Conservation (phyloP, 2,329 filamentous ascomycete species). For the Echinosphaeria canescens region DNA sequence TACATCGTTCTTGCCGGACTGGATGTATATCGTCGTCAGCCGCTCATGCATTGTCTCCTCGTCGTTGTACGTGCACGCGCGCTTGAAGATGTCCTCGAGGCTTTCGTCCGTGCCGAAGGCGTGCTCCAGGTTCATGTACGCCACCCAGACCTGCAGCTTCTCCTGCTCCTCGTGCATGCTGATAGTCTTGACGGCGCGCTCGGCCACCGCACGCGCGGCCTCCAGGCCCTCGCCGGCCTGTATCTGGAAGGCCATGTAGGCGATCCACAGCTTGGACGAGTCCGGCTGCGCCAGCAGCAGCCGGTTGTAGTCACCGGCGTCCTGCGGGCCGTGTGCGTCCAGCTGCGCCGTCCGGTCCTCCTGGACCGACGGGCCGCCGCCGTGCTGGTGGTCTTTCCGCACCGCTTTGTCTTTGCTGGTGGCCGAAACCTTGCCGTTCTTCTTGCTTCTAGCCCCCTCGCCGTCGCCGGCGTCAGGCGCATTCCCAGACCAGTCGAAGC, state of each 20-base stretch:
- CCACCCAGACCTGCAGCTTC: slow-evolving; percentile 91
- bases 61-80: slow-evolving; percentile 87
- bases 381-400: slow-evolving; percentile 19
- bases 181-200: slow-evolving; percentile 80
- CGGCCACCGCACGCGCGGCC: slow-evolving; percentile 73
- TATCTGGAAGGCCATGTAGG: slow-evolving; percentile 98
- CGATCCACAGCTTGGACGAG: slow-evolving; percentile 83
- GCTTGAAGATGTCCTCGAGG: slow-evolving; percentile 71
- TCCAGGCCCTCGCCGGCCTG: slow-evolving; percentile 75
- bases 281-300: slow-evolving; percentile 82
- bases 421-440: too few species aligned
- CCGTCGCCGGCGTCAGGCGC: slow-evolving; percentile 28
- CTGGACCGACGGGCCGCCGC: slow-evolving; percentile 54
- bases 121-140: slow-evolving; percentile 83
- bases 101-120: slow-evolving; percentile 69
- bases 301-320: slow-evolving; percentile 80
- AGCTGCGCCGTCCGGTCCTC: slow-evolving; percentile 85
- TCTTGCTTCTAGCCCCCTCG: too few species aligned
- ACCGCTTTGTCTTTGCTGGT: slow-evolving; percentile 6
- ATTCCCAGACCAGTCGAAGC: slow-evolving; percentile 75
- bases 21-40: slow-evolving; percentile 85
- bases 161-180: slow-evolving; percentile 78
- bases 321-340: slow-evolving; percentile 73
- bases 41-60: slow-evolving; percentile 75
- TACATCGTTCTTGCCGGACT: slow-evolving; percentile 69